Evolutionary conservation across 192 early-diverging fungal species (phyloP).

Genomic region (Mortierella antarctica): DNA sequence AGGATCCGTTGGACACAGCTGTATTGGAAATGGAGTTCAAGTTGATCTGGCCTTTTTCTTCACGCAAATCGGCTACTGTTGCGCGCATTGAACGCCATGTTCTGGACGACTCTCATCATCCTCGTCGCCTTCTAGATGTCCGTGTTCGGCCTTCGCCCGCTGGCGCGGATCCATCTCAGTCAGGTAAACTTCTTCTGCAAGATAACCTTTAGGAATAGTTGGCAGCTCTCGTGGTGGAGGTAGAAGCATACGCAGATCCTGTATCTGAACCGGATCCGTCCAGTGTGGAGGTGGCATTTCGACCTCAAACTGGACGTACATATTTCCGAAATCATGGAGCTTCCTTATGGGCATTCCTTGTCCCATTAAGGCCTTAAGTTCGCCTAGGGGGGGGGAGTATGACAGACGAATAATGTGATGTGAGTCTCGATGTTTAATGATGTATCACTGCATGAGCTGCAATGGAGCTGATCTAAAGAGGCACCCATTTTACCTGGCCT

Average conservation of each 20-base stretch:
- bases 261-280: slow-evolving; percentile 72
- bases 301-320: slow-evolving; percentile 92
- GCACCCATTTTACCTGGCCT: slow-evolving; percentile 71
- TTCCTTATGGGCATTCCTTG: slow-evolving; percentile 97
- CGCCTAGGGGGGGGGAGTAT: slow-evolving; percentile 17
- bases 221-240: slow-evolving; percentile 66
- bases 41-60: no score
- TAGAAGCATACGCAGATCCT: slow-evolving; percentile 80
- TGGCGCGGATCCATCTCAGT: slow-evolving; percentile 76
- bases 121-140: slow-evolving; percentile 66
- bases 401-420: no score
- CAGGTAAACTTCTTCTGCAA: slow-evolving; percentile 87
- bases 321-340: slow-evolving; percentile 86
- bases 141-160: slow-evolving; percentile 63
- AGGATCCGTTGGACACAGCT: not conserved
- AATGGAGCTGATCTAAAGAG: no score
- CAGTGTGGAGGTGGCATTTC: slow-evolving; percentile 89
- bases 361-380: slow-evolving; percentile 82
- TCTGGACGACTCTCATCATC: slow-evolving; percentile 71
- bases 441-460: no score
- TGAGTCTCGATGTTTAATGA: no score
- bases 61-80: slow-evolving; percentile 72
- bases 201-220: slow-evolving; percentile 56
- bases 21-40: no score
- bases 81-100: slow-evolving; percentile 91